phyloP scores from a whole-genome alignment of 371 early-diverging fungal genomes.

The Apophysomyces variabilis region DNA sequence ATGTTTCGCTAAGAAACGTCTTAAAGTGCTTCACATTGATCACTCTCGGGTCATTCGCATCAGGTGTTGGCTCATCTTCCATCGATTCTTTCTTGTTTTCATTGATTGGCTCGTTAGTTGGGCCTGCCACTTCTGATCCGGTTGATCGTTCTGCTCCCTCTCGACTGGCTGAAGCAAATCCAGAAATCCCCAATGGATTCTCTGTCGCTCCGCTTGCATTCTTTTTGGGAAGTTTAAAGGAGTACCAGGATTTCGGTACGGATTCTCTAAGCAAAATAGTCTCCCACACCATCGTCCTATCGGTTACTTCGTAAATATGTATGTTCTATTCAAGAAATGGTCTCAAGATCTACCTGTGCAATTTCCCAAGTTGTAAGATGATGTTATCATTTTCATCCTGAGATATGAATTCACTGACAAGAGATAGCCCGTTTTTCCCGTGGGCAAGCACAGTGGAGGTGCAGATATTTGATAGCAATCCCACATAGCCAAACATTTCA shows the following conservation, averaged over 20 bases:
- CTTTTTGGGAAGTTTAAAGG: constrained; percentile 39
- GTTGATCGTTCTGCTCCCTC: constrained; percentile 18
- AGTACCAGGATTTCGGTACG: constrained; percentile 75
- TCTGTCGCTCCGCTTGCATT: constrained; percentile 22
- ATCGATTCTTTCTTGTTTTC: constrained; percentile 30
- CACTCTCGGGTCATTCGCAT: constrained; percentile 62
- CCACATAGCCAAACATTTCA: constrained; percentile 64
- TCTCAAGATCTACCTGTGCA: constrained; percentile 59
- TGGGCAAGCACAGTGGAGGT: constrained; percentile 69
- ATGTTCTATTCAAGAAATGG: background rate
- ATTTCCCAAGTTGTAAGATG: constrained; percentile 59
- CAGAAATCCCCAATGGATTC: constrained; percentile 48
- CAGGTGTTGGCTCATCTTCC: constrained; percentile 31
- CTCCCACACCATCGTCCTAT: constrained; percentile 73
- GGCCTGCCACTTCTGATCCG: constrained; percentile 18
- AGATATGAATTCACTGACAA: constrained; percentile 66
- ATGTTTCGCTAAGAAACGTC: constrained; percentile 69
- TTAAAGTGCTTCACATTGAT: constrained; percentile 73
- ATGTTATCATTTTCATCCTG: constrained; percentile 56
- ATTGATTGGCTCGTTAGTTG: constrained; percentile 1
- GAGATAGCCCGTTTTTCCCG: constrained; percentile 63
- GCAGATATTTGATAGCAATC: constrained; percentile 78
- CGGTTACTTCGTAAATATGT: background rate
- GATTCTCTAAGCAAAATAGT: constrained; percentile 61
- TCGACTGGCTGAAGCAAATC: constrained; percentile 16